These are phyloP conservation scores for Arbutus unedo DNA, from an alignment of 148 eudicot species.

Conservation along the genomic window DNA sequence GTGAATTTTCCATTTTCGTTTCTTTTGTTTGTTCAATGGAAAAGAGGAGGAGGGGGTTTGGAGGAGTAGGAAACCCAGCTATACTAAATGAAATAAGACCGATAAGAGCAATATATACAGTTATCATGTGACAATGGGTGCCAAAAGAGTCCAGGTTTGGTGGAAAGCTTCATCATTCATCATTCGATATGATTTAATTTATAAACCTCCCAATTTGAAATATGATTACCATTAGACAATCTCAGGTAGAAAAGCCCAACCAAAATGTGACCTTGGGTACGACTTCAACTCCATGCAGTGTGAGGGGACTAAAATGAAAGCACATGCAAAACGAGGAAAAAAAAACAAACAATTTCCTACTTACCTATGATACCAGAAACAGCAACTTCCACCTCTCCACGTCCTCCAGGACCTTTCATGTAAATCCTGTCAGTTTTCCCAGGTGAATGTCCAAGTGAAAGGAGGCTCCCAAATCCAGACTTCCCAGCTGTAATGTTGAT, in stretches of 20 bases:
- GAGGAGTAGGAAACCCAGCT: neutral
- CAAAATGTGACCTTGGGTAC: neutral
- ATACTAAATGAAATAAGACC: neutral
- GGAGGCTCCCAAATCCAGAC: slow-evolving; percentile 80
- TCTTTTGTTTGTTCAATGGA: neutral
- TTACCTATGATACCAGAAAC: slow-evolving; percentile 94
- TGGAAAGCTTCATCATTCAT: neutral
- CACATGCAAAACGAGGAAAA: neutral
- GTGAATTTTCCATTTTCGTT: neutral
- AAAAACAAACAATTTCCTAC: neutral
- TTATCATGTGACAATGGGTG: neutral
- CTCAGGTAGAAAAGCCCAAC: neutral
- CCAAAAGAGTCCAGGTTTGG: neutral
- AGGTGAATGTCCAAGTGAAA: slow-evolving; percentile 73
- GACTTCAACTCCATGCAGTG: neutral
- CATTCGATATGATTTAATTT: neutral
- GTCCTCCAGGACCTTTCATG: slow-evolving; percentile 99
- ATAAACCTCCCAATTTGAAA: neutral
- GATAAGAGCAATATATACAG: neutral
- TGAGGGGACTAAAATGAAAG: neutral
- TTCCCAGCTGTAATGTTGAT: slow-evolving; percentile 63
- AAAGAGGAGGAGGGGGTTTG: neutral
- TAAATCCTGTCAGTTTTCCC: slow-evolving; percentile 78
- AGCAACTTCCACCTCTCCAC: slow-evolving; percentile 98
- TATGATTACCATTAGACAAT: neutral